Evolutionary conservation across 2,329 filamentous ascomycete species (phyloP).

Genomic region (Aspergillus melleus): DNA sequence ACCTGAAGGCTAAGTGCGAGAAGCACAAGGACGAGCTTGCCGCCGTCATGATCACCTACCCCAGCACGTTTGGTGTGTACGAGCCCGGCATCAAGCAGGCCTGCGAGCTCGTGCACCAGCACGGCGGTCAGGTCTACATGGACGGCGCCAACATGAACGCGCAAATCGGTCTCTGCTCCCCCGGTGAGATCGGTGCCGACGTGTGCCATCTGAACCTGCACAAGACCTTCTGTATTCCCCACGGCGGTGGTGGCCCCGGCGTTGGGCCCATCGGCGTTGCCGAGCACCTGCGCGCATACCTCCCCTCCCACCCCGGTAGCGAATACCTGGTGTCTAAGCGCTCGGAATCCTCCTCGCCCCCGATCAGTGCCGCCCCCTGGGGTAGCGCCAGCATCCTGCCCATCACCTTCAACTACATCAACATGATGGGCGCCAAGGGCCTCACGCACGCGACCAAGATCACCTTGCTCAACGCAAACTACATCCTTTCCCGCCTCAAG

Average conservation of each 20-base stretch:
- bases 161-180: constrained; percentile 92
- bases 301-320: constrained; percentile 69
- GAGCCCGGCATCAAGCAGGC: constrained; percentile 85
- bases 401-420: constrained; percentile 94
- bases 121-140: constrained; percentile 97
- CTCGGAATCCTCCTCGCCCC: constrained; percentile 56
- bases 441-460: constrained; percentile 88
- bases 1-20: constrained; percentile 84
- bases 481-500: constrained; percentile 84
- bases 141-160: constrained; percentile 99
- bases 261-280: constrained; percentile 94
- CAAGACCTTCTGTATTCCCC: constrained; percentile 98
- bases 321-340: constrained; percentile 46
- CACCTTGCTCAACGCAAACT: constrained; percentile 95
- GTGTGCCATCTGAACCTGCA: constrained; percentile 97
- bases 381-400: constrained; percentile 90
- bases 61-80: constrained; percentile 91
- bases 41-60: constrained; percentile 96
- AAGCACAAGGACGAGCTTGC: constrained; percentile 82
- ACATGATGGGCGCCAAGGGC: constrained; percentile 83
- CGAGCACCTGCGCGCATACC: constrained; percentile 71
- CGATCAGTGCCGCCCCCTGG: constrained; percentile 76
- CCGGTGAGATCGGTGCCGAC: constrained; percentile 91
- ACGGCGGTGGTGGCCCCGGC: constrained; percentile 90
- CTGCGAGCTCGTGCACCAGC: constrained; percentile 78